These are phyloP conservation scores for Stagonosporopsis rhizophila DNA, from an alignment of 2,329 filamentous ascomycete species.

Conservation along the genomic window DNA sequence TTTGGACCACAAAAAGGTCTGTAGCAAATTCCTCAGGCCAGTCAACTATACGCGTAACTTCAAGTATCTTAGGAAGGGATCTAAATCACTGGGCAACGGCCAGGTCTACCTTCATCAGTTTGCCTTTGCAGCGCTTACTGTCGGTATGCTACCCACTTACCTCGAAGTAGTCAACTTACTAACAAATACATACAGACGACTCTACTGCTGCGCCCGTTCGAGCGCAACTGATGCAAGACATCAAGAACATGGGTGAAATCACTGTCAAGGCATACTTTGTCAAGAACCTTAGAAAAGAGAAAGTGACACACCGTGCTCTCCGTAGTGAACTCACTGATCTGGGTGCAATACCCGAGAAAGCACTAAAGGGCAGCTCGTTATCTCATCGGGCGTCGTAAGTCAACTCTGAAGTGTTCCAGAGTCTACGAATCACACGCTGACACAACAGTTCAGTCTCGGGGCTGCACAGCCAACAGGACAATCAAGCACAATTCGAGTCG, in stretches of 20 bases:
- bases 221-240: constrained; percentile 9
- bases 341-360: constrained; percentile 28
- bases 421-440: background rate
- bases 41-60: background rate
- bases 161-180: background rate
- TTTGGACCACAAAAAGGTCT: constrained; percentile 25
- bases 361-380: constrained; percentile 26
- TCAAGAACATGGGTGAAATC: constrained; percentile 27
- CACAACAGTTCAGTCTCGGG: background rate
- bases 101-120: constrained; percentile 24
- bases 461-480: background rate
- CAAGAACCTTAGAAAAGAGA: background rate
- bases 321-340: background rate
- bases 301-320: background rate
- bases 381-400: constrained; percentile 24
- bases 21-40: background rate
- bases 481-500: too few species aligned
- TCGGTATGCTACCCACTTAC: constrained; percentile 8
- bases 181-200: constrained; percentile 10
- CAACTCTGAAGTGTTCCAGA: background rate
- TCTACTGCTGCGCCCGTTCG: background rate
- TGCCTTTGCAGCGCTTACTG: constrained; percentile 27
- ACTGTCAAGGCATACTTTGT: constrained; percentile 16
- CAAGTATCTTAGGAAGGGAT: background rate
- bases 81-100: background rate